These are phyloP conservation scores for Alternaria sp. DNA, from an alignment of 2,329 filamentous ascomycete species.

Conservation along the genomic window DNA sequence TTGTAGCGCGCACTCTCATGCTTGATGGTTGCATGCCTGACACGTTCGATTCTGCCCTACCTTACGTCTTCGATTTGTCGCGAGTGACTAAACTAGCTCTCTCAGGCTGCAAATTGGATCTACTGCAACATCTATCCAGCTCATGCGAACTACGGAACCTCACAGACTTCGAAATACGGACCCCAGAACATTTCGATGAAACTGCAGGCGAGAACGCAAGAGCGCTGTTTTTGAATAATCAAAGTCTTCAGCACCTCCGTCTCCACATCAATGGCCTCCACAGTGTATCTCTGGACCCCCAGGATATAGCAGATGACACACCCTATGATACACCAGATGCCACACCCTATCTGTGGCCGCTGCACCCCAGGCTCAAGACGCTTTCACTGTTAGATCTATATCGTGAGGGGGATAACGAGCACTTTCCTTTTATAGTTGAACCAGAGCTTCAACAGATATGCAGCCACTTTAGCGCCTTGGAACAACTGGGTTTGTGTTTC, in stretches of 20 bases:
- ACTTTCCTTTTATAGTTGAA: neutral
- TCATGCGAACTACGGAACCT: conserved; percentile 2
- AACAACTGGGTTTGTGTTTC: neutral
- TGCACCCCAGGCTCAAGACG: neutral
- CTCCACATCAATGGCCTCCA: neutral
- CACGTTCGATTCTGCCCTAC: neutral
- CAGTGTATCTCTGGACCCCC: neutral
- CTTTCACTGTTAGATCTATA: neutral
- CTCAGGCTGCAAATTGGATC: neutral
- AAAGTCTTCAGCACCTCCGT: neutral
- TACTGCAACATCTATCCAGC: neutral
- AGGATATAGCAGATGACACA: neutral
- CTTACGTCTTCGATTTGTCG: conserved; percentile 8
- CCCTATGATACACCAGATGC: neutral
- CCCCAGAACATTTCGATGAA: neutral
- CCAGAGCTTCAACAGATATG: neutral
- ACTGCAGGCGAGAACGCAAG: neutral
- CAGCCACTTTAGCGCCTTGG: neutral
- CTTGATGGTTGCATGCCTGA: conserved; percentile 9
- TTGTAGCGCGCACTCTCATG: neutral
- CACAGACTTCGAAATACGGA: neutral
- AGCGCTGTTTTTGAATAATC: neutral
- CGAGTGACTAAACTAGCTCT: conserved; percentile 10
- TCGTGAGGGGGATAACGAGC: neutral
- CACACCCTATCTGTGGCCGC: neutral